Base-by-base conservation (phyloP, 257 asterid species). In the Solanum commersonii region DNA sequence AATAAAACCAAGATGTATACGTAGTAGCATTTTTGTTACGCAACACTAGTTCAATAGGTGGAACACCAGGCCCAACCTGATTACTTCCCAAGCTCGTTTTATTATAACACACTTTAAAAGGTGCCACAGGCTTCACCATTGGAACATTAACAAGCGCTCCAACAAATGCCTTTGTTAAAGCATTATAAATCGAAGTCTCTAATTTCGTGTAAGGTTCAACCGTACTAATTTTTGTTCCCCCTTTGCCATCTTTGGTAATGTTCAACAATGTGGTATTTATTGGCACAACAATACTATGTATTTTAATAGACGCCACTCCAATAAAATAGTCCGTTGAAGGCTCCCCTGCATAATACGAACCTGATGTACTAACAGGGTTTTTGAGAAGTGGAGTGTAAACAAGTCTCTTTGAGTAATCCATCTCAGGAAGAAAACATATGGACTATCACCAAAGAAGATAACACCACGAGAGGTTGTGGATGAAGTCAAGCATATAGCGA, bases 31-130 rank as follows among this genome's bases (percentile, higher is more conserved):
- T 52, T 52, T 52, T n/a, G 16, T 35, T 87, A 31, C 87, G 89
- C 88, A 94, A 29, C 12, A 94, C 94, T 12, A 94, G 87, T 6
- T 95, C 95, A 13, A 93, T 89, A 2, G 88, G 33, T 34, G 95
- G 97, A 37, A 91, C 97, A 2, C 27, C 13, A 0, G 92, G 96
- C 18, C 95, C 94, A 3, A 71, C 37, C 18, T 83, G 52, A 7
- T 91, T 87, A 87, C 60, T 89, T 6, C 86, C 35, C 6, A 95
- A 86, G 79, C 93, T 84, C 16, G 44, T 71, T 13, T 94, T 84
- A 15, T 89, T 91, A 84, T 88, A 93, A 35, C 98, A 94, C 22
- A 91, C 91, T 83, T 91, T 70, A 85, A 94, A 95, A 27, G 96
- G 95, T 8, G 87, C 79, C 70, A 93, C 94, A 0, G 92, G 86